phyloP scores from a whole-genome alignment of 139 green algal species.

The Nannochloris sp. region DNA sequence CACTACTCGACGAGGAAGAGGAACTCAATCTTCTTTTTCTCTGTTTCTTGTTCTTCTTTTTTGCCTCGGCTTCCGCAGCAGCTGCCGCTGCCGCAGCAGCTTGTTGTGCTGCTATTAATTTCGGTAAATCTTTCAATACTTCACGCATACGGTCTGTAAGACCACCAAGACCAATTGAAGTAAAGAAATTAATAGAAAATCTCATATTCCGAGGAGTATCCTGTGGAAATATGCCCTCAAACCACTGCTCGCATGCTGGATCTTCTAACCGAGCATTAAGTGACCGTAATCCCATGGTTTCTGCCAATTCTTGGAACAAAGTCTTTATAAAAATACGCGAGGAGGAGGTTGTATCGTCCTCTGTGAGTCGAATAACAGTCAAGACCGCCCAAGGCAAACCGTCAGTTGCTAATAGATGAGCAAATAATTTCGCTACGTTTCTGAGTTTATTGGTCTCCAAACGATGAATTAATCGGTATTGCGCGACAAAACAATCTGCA shows the following conservation, averaged over 20 bases:
- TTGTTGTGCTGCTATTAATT: conserved; percentile 26
- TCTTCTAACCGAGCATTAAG: conserved; percentile 84
- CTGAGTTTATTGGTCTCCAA: conserved; percentile 99
- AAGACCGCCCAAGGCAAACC: conserved; percentile 87
- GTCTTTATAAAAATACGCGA: conserved; percentile 99
- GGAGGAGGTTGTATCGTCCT: conserved; percentile 96
- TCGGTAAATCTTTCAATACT: conserved; percentile 52
- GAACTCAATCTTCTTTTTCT: too few species aligned
- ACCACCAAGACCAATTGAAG: conserved; percentile 92
- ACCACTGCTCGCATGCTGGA: conserved; percentile 39
- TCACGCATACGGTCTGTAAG: conserved; percentile 91
- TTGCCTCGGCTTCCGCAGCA: background rate
- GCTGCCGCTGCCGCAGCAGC: conserved; percentile 14
- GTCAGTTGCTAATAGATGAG: conserved; percentile 83
- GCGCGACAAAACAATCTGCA: conserved; percentile 82
- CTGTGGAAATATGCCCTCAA: conserved; percentile 85
- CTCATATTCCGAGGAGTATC: conserved; percentile 80
- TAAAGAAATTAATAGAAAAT: conserved; percentile 99
- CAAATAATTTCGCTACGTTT: conserved; percentile 96
- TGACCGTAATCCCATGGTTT: conserved; percentile 79
- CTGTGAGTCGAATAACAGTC: conserved; percentile 78
- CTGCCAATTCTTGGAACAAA: conserved; percentile 93
- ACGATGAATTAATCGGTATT: conserved; percentile 94
- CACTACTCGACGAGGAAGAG: background rate
- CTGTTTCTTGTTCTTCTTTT: background rate